A percentile compares a stretch with the other conserved stretches of the same genome.
These are phyloP conservation scores for Neoascochyta sp. DNA, from an alignment of 2,329 filamentous ascomycete species.

Conservation along the genomic window DNA sequence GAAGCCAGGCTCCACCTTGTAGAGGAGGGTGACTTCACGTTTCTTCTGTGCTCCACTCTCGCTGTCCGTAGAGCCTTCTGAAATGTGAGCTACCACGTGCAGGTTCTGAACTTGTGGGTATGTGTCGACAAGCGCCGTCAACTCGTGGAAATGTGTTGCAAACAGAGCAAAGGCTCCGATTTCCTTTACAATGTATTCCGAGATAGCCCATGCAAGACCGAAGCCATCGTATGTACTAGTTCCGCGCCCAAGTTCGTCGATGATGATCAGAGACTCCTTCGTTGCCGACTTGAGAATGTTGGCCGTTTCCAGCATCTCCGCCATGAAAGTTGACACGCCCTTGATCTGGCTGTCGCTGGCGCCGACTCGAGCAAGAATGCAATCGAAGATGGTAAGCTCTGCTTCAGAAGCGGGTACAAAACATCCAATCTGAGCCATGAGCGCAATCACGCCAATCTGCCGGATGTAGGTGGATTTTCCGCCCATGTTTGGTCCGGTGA, in stretches of 20 bases:
- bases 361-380: slow-evolving; percentile 91
- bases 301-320: slow-evolving; percentile 97
- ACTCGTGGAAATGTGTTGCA: slow-evolving; percentile 96
- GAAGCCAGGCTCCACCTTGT: slow-evolving; percentile 93
- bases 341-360: slow-evolving; percentile 96
- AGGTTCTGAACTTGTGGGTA: slow-evolving; percentile 87
- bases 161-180: slow-evolving; percentile 94
- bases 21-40: slow-evolving; percentile 85
- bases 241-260: slow-evolving; percentile 92
- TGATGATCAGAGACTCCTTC: slow-evolving; percentile 92
- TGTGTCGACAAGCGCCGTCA: slow-evolving; percentile 84
- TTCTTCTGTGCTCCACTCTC: slow-evolving; percentile 38
- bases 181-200: slow-evolving; percentile 92
- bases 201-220: slow-evolving; percentile 98
- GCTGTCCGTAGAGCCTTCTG: slow-evolving; percentile 49
- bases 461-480: slow-evolving; percentile 98
- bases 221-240: slow-evolving; percentile 99
- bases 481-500: slow-evolving; percentile 98
- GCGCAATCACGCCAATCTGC: slow-evolving; percentile 91
- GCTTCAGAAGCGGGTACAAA: slow-evolving; percentile 91
- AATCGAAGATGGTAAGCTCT: slow-evolving; percentile 93
- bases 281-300: slow-evolving; percentile 98
- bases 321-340: slow-evolving; percentile 98
- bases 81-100: slow-evolving; percentile 93
- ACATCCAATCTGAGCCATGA: slow-evolving; percentile 95